Evolutionary conservation across 306 rosid species (phyloP), one percentile per base, ranked within the genome.

Genomic region (Casuarina glauca): DNA sequence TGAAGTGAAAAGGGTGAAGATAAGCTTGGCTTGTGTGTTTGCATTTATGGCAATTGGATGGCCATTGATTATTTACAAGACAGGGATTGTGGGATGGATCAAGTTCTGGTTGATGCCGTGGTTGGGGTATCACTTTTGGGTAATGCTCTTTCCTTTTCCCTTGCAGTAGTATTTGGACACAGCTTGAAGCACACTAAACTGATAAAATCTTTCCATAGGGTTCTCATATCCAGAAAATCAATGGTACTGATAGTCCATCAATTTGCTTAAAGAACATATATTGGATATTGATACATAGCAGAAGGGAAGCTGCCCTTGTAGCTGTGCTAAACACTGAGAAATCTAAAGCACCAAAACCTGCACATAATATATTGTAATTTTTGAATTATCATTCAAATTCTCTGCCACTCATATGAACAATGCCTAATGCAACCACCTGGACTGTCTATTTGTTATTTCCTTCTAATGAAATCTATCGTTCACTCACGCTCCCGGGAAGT

Each of bases 41-140:
- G 88, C 93, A 17, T 93, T 95, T 70, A 90, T 95, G 76, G 90
- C 84, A 76, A 88, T 95, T 72, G 97, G 99, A 73, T 95, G 97
- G 97, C 97, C 99, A 38, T 87, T 93, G 87, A 91, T 93, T 77
- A 82, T 95, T 80, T 93, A 82, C 86, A 95, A 91, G 90, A 73
- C 91, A 0, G 99, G 99, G 79, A 86, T 93, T 64, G 73, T 93
- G 82, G 99, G 99, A 79, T 95, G 99, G 99, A 78, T 95, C 79
- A 95, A 95, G 73, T 95, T 84, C 89, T 95, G 99, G 99, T 72
- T 95, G 88, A 93, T 95, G 97, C 99, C 99, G 42, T 95, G 97
- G 97, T 82, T 93, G 83, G 99, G 97, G 77, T 95, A 93, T 80
- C 97, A 95, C 93, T 93, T 95, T 75, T 95, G 99, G 99, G 99